Base-by-base conservation (phyloP, 2,329 filamentous ascomycete genomes). In the Metarhizium humberi region DNA sequence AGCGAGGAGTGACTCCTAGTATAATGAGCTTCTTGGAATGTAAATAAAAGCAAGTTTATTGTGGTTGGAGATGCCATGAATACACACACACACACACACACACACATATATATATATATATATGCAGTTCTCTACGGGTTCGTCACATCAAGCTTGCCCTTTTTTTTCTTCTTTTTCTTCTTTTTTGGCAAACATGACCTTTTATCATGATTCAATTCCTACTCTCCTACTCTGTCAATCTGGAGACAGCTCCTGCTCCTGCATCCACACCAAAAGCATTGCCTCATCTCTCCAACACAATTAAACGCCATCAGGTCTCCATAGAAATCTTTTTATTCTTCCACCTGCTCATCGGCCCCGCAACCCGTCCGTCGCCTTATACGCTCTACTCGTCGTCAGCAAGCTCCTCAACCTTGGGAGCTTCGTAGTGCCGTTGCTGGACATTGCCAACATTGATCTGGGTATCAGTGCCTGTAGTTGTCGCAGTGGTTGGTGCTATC, bases 391-490 rank as follows among this genome's bases (percentile, higher is more conserved):
- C 72, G 61, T 80, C 69, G 61, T 82, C 70, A 45, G 71, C 69
- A 58, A 81, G 67, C 69, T 84, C 75, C 64, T 81, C 69, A 16
- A 82, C 79, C 53, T 68, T 75, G 25, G 80, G 81, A 30, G 79
- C 75, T 34, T 72, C 70, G 54, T 82, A 82, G 36, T 63, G 61
- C 50, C 73, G 71, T 60, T 74, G 71, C 56, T 74, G 69, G 18
- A 71, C 64, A 16, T 63, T 66, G 13, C 67, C 72, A 5, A 77
- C 77, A 45, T 74, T 71, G 52, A 83, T 67, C 59, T 80, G 77
- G 0, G 80, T 83, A 48, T 75, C 73, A 3, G 80, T 82, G 11
- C 77, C 79, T 13, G 80, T 83, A 0, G 80, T 83, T 6, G 74
- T 80, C 8, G 81, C 81, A 10, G 72, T 73, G 16, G 79, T 74